These are phyloP conservation scores for Penicillium turbatum DNA, from an alignment of 495 filamentous ascomycete species.

Conservation along the genomic window DNA sequence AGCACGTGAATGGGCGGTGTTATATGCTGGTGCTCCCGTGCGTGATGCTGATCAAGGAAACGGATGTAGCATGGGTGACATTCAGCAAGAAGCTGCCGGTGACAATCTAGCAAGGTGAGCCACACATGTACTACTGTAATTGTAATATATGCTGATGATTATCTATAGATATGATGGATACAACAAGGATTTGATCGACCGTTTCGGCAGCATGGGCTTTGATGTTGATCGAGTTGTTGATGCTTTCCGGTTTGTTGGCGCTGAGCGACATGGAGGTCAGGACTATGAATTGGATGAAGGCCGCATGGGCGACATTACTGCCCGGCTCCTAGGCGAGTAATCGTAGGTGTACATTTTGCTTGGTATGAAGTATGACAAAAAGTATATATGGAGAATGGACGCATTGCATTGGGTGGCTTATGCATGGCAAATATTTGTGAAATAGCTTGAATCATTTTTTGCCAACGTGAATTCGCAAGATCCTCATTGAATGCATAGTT, in stretches of 20 bases:
- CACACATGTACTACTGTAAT: not conserved
- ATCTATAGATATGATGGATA: conserved; percentile 77
- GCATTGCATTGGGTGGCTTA: conserved; percentile 4
- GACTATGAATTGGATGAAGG: conserved; percentile 82
- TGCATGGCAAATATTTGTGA: not conserved
- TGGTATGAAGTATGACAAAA: not conserved
- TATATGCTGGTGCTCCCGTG: conserved; percentile 75
- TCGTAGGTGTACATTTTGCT: conserved; percentile 17
- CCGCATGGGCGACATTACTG: conserved; percentile 86
- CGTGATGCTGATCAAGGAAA: conserved; percentile 45
- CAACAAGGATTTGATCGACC: conserved; percentile 77
- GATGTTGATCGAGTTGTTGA: conserved; percentile 81
- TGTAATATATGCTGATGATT: conserved; percentile 9
- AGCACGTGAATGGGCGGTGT: conserved; percentile 85
- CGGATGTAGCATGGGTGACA: conserved; percentile 45
- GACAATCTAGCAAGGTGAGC: conserved; percentile 47
- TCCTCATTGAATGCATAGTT: not conserved
- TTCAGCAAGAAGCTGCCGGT: conserved; percentile 32
- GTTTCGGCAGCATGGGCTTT: conserved; percentile 94
- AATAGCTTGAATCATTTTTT: not conserved
- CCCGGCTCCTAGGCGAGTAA: conserved; percentile 75
- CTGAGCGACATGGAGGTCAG: conserved; percentile 69
- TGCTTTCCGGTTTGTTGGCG: conserved; percentile 77
- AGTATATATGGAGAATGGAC: not conserved
- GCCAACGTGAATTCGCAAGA: too few relatives aligned